Percentiles rank a stretch among this genome's conserved stretches.
phyloP scores from a whole-genome alignment of 1,284 basidiomycete genomes.

The Puccinia novopanici region DNA sequence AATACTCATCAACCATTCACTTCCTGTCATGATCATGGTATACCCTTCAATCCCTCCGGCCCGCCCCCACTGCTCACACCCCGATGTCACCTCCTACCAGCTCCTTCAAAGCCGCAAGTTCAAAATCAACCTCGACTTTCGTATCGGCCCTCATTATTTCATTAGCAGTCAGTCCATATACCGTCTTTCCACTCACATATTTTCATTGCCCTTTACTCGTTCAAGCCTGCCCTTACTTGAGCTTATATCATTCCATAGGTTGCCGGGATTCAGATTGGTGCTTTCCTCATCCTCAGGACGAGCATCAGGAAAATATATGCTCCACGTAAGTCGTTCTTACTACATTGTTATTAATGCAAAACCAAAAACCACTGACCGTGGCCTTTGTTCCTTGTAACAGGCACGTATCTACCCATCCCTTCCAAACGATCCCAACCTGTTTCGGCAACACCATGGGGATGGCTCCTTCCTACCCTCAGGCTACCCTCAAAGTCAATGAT shows the following conservation, averaged over 20 bases:
- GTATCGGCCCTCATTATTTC: slow-evolving; percentile 35
- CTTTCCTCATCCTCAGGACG: slow-evolving; percentile 60
- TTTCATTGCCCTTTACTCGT: background rate
- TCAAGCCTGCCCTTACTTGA: background rate
- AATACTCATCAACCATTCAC: no score
- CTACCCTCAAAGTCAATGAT: slow-evolving; percentile 57
- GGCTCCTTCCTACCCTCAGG: slow-evolving; percentile 59
- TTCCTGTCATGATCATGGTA: background rate
- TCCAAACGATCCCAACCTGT: slow-evolving; percentile 58
- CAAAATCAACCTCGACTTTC: slow-evolving; percentile 43
- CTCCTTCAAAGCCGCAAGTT: slow-evolving; percentile 36
- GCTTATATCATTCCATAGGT: slow-evolving; percentile 41
- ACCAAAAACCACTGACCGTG: background rate
- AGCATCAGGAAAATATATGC: slow-evolving; percentile 60
- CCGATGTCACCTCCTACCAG: slow-evolving; percentile 30
- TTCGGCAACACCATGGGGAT: slow-evolving; percentile 58
- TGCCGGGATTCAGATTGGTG: slow-evolving; percentile 57
- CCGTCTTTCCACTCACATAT: background rate
- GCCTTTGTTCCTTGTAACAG: background rate
- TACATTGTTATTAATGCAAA: slow-evolving; percentile 8
- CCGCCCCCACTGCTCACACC: background rate
- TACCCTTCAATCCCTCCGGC: no score
- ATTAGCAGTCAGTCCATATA: slow-evolving; percentile 11
- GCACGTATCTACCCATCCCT: slow-evolving; percentile 28
- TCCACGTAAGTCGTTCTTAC: slow-evolving; percentile 58